Percentiles rank a stretch among this genome's conserved stretches.
phyloP scores from a whole-genome alignment of 2,329 filamentous ascomycete species.

The Penicillium sp. region DNA sequence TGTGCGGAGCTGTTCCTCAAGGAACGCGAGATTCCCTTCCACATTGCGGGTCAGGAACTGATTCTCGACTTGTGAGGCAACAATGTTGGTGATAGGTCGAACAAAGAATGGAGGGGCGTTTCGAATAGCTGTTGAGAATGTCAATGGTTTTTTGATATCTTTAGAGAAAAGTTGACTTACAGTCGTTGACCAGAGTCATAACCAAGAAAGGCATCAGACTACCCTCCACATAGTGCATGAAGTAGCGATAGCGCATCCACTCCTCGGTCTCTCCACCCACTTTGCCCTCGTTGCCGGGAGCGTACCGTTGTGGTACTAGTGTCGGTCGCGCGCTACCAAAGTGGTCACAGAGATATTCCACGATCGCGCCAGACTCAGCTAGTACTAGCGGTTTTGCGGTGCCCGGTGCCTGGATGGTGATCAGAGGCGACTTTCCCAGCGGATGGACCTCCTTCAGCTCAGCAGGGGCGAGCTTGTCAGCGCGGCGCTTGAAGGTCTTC shows the following conservation, averaged over 20 bases:
- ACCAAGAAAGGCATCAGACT: conserved; percentile 73
- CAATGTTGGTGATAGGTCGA: conserved; percentile 58
- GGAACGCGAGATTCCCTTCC: conserved; percentile 43
- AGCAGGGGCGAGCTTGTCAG: conserved; percentile 66
- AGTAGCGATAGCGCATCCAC: conserved; percentile 63
- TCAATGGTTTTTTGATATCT: background rate
- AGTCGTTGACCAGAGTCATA: conserved; percentile 60
- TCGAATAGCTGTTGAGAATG: conserved; percentile 14
- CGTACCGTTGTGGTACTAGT: conserved; percentile 53
- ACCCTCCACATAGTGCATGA: conserved; percentile 83
- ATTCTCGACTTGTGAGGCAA: conserved; percentile 49
- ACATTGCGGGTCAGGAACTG: conserved; percentile 43
- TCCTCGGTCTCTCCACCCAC: conserved; percentile 59
- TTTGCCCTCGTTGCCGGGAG: conserved; percentile 52
- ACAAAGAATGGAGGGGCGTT: conserved; percentile 62
- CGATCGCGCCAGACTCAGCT: conserved; percentile 77
- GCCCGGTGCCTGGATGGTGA: conserved; percentile 59
- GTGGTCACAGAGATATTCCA: conserved; percentile 75
- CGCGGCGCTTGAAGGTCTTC: conserved; percentile 69
- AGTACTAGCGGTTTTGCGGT: conserved; percentile 58
- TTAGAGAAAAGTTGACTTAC: conserved; percentile 38
- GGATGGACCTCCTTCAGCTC: conserved; percentile 77
- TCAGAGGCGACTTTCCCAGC: conserved; percentile 79
- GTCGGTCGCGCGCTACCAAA: conserved; percentile 46
- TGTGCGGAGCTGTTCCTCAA: conserved; percentile 46